A percentile compares a stretch with the other conserved stretches of the same genome.
Evolutionary conservation across 768 basidiomycete species (phyloP).

Genomic region (Leucosporidium scottii): DNA sequence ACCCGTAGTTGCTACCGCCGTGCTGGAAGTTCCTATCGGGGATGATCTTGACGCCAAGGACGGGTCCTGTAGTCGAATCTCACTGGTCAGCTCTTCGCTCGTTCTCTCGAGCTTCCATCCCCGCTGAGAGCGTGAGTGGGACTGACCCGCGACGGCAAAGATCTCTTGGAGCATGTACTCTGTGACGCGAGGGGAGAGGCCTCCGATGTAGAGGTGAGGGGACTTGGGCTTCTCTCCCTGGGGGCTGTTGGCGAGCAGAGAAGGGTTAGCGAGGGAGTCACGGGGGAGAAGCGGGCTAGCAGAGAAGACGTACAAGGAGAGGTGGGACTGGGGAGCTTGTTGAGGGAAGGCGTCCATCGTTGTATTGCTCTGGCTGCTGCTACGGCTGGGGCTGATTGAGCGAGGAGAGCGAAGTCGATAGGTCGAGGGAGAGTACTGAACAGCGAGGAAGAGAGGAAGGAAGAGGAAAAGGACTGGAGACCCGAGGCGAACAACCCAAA

Average conservation of each 20-base stretch:
- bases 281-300: neutral
- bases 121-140: neutral
- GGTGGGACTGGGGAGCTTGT: neutral
- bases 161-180: constrained; percentile 96
- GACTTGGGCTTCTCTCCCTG: constrained; percentile 40
- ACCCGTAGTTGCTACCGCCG: constrained; percentile 98
- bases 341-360: constrained; percentile 6
- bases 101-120: neutral
- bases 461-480: neutral
- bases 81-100: neutral
- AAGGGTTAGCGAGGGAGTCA: neutral
- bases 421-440: neutral
- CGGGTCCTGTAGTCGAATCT: constrained; percentile 54
- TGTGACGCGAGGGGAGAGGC: constrained; percentile 92
- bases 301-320: too few relatives aligned
- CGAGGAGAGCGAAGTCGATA: neutral
- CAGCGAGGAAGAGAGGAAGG: neutral
- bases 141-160: constrained; percentile 42
- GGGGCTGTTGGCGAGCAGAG: neutral
- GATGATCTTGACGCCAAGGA: constrained; percentile 99
- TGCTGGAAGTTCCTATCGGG: constrained; percentile 99
- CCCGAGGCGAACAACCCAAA: neutral
- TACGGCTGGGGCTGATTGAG: too few relatives aligned
- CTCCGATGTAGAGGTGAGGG: constrained; percentile 98
- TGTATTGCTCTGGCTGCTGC: too few relatives aligned